Conservation (phyloP, 2,329 filamentous ascomycete genomes). For the Phoma sp. region DNA sequence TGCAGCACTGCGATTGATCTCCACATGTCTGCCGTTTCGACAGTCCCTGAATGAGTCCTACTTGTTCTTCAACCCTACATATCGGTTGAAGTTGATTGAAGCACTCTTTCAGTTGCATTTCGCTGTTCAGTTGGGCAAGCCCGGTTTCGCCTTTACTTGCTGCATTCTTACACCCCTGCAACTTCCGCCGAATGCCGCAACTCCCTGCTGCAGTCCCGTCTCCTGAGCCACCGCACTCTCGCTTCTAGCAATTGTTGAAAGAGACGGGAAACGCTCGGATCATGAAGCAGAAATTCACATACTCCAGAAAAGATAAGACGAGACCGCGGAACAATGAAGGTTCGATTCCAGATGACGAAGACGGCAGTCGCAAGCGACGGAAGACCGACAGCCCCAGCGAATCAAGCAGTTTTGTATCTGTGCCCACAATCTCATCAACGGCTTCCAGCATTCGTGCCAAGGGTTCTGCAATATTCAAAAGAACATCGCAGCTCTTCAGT, state of each 20-base stretch:
- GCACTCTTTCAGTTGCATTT: background rate
- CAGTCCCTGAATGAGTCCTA: background rate
- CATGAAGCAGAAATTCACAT: constrained; percentile 26
- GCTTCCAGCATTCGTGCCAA: constrained; percentile 10
- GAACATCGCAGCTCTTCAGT: constrained; percentile 16
- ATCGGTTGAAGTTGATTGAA: background rate
- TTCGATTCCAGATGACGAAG: constrained; percentile 13
- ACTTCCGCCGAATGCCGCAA: constrained; percentile 20
- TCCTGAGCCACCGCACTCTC: constrained; percentile 6
- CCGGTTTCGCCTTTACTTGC: constrained; percentile 10
- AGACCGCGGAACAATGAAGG: constrained; percentile 13
- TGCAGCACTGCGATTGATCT: background rate
- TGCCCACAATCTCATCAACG: constrained; percentile 14
- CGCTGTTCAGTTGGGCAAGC: constrained; percentile 2
- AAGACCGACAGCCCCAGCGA: constrained; percentile 21
- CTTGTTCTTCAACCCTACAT: background rate
- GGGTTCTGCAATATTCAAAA: constrained; percentile 15
- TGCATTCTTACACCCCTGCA: constrained; percentile 13
- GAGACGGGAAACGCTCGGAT: constrained; percentile 10
- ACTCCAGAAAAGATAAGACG: constrained; percentile 26
- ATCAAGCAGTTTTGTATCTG: constrained; percentile 5
- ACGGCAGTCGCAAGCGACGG: constrained; percentile 22
- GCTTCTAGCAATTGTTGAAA: constrained; percentile 16
- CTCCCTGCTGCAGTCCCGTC: background rate
- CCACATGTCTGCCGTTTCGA: constrained; percentile 1